phyloP scores from a whole-genome alignment of 176 grass and related monocot genomes.

The Rhipidocladum racemiflorum region DNA sequence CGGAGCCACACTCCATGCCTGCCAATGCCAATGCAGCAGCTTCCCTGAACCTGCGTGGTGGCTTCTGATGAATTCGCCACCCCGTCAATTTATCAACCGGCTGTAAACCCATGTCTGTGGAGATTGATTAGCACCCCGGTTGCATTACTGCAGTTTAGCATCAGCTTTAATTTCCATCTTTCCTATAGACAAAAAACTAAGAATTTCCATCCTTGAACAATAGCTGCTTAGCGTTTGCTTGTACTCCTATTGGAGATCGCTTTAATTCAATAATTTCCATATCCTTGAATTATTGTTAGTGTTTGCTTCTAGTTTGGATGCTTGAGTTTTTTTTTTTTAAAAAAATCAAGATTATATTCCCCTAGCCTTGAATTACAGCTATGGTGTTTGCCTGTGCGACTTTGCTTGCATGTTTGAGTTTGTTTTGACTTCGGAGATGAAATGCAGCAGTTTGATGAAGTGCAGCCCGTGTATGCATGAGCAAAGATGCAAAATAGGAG shows the following conservation, averaged over 20 bases:
- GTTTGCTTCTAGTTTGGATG: background rate
- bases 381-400: too few relatives aligned
- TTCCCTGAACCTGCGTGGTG: background rate
- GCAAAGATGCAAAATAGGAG: too few relatives aligned
- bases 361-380: too few relatives aligned
- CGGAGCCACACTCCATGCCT: background rate
- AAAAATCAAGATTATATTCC: too few relatives aligned
- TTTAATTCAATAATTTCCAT: background rate
- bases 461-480: too few relatives aligned
- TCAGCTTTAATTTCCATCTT: background rate
- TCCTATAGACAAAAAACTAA: background rate
- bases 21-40: background rate
- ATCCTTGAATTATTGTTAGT: background rate
- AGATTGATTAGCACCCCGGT: background rate
- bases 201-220: background rate
- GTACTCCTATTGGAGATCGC: background rate
- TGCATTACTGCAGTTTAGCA: background rate
- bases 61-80: background rate
- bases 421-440: background rate
- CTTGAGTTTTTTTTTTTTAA: background rate
- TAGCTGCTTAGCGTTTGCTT: background rate
- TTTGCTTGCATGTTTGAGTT: background rate
- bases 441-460: background rate
- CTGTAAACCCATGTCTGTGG: background rate
- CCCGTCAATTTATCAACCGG: background rate